Base-by-base conservation (phyloP, 345 rosid genomes). In the Trapa bicornis region DNA sequence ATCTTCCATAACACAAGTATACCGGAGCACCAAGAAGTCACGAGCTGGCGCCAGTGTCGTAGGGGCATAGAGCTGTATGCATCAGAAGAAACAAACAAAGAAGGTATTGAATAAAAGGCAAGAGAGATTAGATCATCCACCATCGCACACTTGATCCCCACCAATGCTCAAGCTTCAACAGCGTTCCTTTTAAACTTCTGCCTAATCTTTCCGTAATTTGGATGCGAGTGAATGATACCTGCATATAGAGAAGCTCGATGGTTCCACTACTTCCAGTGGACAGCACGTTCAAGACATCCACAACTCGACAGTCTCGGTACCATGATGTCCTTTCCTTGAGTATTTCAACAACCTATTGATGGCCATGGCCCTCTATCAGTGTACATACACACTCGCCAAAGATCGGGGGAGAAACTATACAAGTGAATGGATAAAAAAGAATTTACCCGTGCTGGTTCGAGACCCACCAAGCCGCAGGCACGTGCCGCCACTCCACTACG, bases 401-500 rank as follows among this genome's bases (percentile, higher is more conserved):
- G 15, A 58, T 8, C 10, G 10, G 10, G 16, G 2, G 22, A n/a
- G 50, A 12, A 2, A 47, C 45, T 15, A 22, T 41, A 8, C 6
- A 41, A 41, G 43, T 41, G 43, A 47, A 17, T 42, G 61, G 29
- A 22, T 22, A 22, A 54, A 38, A n/a, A 47, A 60, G 67, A 22
- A 76, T 88, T 80, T 77, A 93, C 98, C 78, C 98, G 85, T 65
- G 98, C 84, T 67, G 98, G 98, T 79, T 88, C 97, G 33, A 93
- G 91, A 81, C 98, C 97, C 74, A 88, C 98, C 32, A 93, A 91
- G 74, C 98, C 98, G 37, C 97, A 93, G 67, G 97, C 98, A 78
- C 98, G 97, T 69, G 98, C 96, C 75, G 97, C 97, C 75, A 91
- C 95, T 37, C 98, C 98, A 64, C 88, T 69, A 87, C 98, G 89